Evolutionary conservation across 2,329 filamentous ascomycete species (phyloP).

Genomic region (Metarhizium humberi): DNA sequence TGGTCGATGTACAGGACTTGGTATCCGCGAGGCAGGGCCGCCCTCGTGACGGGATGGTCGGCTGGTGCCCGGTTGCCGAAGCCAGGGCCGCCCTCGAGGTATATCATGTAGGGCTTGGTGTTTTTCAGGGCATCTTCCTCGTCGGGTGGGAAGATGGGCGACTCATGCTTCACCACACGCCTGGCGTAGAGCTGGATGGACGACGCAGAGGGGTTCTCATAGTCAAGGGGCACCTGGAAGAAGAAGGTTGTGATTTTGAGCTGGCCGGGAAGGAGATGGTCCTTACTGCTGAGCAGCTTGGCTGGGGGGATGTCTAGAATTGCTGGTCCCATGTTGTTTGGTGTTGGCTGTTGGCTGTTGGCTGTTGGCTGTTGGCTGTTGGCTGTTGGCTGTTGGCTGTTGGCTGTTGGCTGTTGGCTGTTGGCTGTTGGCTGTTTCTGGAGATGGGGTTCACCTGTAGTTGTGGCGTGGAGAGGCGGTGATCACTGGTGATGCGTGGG

Average conservation of each 20-base stretch:
- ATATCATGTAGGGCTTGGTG: conserved; percentile 54
- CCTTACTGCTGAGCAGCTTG: conserved; percentile 30
- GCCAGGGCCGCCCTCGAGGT: conserved; percentile 80
- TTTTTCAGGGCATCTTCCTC: conserved; percentile 8
- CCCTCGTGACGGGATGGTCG: conserved; percentile 59
- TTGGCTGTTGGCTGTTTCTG: background rate
- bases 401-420: background rate
- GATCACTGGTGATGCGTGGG: too few relatives aligned
- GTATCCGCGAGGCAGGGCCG: conserved; percentile 70
- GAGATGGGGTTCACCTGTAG: background rate
- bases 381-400: background rate
- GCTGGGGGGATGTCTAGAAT: conserved; percentile 24
- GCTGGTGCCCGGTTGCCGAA: conserved; percentile 69
- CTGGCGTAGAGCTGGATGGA: conserved; percentile 71
- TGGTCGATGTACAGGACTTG: conserved; percentile 85
- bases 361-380: background rate
- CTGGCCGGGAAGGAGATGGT: conserved; percentile 47
- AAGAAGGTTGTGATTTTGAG: conserved; percentile 71
- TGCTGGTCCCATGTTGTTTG: conserved; percentile 5
- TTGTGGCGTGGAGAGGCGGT: background rate
- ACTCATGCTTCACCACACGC: conserved; percentile 58
- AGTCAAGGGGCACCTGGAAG: conserved; percentile 80
- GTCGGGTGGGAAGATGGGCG: conserved; percentile 42
- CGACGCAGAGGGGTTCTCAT: conserved; percentile 49
- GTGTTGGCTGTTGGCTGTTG: background rate